These are phyloP conservation scores for Tuber melanosporum DNA, from an alignment of 495 filamentous ascomycete species.

Conservation along the genomic window DNA sequence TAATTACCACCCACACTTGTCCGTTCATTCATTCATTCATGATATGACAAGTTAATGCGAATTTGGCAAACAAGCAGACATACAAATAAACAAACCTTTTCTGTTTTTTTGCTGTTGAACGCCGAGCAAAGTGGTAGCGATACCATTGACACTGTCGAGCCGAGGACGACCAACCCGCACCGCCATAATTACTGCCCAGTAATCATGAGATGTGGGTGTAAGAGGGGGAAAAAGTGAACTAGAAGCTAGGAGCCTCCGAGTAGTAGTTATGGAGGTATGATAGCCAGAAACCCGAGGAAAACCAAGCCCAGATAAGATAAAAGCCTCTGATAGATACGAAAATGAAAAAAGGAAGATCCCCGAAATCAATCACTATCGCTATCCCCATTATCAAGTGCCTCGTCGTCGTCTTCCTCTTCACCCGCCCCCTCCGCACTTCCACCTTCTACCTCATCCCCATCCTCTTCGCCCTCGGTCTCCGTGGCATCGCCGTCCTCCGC, in stretches of 20 bases:
- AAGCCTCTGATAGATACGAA: neutral
- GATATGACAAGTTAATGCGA: neutral
- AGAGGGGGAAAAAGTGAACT: neutral
- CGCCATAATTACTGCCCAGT: neutral
- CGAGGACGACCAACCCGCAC: neutral
- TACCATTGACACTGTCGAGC: neutral
- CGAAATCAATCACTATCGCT: neutral
- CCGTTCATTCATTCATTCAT: neutral
- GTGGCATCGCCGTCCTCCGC: conserved; percentile 2
- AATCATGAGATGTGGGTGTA: neutral
- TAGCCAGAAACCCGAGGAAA: neutral
- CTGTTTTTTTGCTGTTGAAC: neutral
- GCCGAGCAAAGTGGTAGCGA: neutral
- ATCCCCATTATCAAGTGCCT: conserved; percentile 3
- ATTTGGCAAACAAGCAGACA: neutral
- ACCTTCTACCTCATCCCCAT: neutral
- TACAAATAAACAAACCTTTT: neutral
- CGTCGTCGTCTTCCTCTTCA: conserved; percentile 8
- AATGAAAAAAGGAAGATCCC: neutral
- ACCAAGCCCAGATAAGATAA: neutral
- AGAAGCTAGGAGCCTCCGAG: neutral
- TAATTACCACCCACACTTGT: neutral
- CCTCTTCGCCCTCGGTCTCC: neutral
- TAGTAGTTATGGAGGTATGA: neutral
- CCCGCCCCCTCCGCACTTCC: neutral